phyloP scores from a whole-genome alignment of 345 rosid genomes.

The Populus ilicifolia region DNA sequence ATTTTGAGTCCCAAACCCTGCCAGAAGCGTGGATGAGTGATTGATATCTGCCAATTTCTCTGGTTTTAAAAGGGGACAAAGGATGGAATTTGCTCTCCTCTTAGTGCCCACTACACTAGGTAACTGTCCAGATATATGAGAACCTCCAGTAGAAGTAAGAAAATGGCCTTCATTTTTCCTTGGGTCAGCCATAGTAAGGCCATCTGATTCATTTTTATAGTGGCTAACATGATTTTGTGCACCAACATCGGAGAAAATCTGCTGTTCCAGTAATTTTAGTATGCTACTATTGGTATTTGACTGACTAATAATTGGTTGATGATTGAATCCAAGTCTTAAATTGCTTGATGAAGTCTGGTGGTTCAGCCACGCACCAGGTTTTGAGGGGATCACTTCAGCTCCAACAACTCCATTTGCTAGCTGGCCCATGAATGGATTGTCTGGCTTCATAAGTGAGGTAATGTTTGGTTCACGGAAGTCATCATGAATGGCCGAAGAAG shows the following conservation, averaged over 20 bases:
- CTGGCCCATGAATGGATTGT: constrained; percentile 17
- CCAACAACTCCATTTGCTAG: constrained; percentile 25
- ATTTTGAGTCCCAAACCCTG: constrained; percentile 14
- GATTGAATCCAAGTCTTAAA: constrained; percentile 22
- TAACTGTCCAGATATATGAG: constrained; percentile 10
- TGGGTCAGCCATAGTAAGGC: constrained; percentile 9
- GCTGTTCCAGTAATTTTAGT: constrained; percentile 37
- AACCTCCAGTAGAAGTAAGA: constrained; percentile 17
- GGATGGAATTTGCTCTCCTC: constrained; percentile 15
- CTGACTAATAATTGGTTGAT: constrained; percentile 8
- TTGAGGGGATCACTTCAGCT: constrained; percentile 47
- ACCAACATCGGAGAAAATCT: constrained; percentile 26
- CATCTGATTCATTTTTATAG: constrained; percentile 11
- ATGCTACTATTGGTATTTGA: not conserved
- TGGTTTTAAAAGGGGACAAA: constrained; percentile 12
- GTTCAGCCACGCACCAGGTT: constrained; percentile 45
- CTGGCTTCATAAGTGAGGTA: constrained; percentile 2
- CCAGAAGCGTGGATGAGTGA: constrained; percentile 8
- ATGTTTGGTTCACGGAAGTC: constrained; percentile 9
- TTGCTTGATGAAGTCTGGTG: constrained; percentile 37
- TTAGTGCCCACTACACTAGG: constrained; percentile 11
- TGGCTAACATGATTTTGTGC: constrained; percentile 17
- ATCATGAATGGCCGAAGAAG: constrained; percentile 20
- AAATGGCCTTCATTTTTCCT: constrained; percentile 17
- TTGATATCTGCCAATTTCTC: constrained; percentile 13